Percentiles rank a stretch among this genome's conserved stretches.
phyloP scores from a whole-genome alignment of 169 alveolate genomes.

The Babesia bovis region DNA sequence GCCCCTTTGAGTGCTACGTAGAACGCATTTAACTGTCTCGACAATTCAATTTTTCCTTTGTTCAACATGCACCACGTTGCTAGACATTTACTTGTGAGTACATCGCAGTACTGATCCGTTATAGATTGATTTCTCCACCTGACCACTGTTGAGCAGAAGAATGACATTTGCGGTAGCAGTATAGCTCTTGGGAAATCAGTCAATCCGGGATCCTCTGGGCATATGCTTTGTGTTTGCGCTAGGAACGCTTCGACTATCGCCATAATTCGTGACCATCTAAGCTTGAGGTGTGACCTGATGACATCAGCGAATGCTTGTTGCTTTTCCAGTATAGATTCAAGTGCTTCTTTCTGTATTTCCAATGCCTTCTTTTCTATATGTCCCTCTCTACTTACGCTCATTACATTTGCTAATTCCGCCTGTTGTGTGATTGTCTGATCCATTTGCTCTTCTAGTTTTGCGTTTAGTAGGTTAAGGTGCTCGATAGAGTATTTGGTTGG shows the following conservation, averaged over 20 bases:
- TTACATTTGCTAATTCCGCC: conserved; percentile 26
- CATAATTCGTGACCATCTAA: conserved; percentile 73
- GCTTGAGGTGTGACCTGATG: conserved; percentile 48
- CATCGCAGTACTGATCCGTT: conserved; percentile 71
- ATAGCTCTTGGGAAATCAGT: conserved; percentile 70
- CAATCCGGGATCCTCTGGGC: conserved; percentile 65
- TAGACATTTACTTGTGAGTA: conserved; percentile 69
- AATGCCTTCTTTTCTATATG: conserved; percentile 1
- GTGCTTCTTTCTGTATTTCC: conserved; percentile 21
- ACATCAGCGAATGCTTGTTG: conserved; percentile 30
- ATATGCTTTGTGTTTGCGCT: conserved; percentile 55
- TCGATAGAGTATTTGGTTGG: conserved; percentile 41
- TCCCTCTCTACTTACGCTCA: conserved; percentile 8
- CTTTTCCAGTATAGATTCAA: conserved; percentile 17
- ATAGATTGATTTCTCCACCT: conserved; percentile 67
- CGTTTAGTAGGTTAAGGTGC: conserved; percentile 23
- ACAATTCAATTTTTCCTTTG: conserved; percentile 55
- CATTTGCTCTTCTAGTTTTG: conserved; percentile 41
- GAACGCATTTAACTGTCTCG: conserved; percentile 71
- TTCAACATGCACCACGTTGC: conserved; percentile 75
- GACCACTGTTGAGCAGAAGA: conserved; percentile 65
- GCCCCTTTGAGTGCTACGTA: conserved; percentile 70
- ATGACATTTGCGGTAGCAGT: conserved; percentile 69
- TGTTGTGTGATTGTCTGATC: conserved; percentile 41
- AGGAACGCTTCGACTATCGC: conserved; percentile 70